Conservation (phyloP, 176 grass and related monocot species). For the Oryza nivara region DNA sequence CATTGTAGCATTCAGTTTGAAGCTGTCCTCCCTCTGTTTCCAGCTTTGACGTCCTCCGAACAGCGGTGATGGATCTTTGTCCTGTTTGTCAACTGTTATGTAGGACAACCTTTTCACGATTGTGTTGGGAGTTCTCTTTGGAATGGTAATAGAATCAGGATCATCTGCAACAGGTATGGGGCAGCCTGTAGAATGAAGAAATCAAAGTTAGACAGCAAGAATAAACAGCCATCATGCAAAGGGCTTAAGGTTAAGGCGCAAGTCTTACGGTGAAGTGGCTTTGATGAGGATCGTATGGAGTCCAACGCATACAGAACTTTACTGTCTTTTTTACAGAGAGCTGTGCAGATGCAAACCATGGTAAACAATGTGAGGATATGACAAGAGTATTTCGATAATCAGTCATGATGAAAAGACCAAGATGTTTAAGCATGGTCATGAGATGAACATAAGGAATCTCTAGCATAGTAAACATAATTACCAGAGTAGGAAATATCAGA, state of each 20-base stretch:
- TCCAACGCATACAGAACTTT: conserved; percentile 52
- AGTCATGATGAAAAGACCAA: too few species aligned
- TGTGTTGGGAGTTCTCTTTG: conserved; percentile 68
- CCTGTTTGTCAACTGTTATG: conserved; percentile 58
- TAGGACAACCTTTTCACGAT: conserved; percentile 71
- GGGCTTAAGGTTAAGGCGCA: not conserved
- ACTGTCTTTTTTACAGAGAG: conserved; percentile 72
- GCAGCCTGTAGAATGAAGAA: conserved; percentile 58
- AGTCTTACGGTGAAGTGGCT: conserved; percentile 82
- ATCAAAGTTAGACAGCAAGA: not conserved
- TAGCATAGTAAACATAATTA: not conserved
- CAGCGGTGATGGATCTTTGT: conserved; percentile 58
- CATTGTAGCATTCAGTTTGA: conserved; percentile 83
- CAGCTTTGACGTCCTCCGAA: conserved; percentile 89
- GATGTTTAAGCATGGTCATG: too few species aligned
- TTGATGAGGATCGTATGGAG: conserved; percentile 44
- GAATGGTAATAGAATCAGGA: conserved; percentile 65
- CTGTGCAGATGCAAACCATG: conserved; percentile 40
- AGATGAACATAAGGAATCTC: not conserved
- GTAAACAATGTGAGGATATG: conserved; percentile 13
- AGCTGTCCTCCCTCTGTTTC: conserved; percentile 79
- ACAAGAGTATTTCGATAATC: too few species aligned
- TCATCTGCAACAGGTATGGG: conserved; percentile 72
- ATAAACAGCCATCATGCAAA: not conserved
- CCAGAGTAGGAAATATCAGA: too few species aligned